Conservation (phyloP, 2,329 filamentous ascomycete genomes). For the Arthrobotrys sinensis region DNA sequence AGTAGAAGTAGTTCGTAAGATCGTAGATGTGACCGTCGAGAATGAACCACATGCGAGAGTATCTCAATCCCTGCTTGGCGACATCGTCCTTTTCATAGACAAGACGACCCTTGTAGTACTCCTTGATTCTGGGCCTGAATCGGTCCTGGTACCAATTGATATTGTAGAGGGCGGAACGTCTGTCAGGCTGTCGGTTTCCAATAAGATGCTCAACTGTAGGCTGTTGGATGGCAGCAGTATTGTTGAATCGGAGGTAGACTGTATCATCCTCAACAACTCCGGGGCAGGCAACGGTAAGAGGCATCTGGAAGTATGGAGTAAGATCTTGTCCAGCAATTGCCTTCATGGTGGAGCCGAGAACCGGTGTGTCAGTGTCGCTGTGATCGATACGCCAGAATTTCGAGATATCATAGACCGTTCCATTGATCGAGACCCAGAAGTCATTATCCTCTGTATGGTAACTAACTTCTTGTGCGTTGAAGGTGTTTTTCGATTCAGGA, state of each 20-base stretch:
- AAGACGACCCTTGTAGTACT: slow-evolving; percentile 89
- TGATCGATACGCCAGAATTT: slow-evolving; percentile 90
- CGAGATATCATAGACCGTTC: slow-evolving; percentile 89
- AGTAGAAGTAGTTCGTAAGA: slow-evolving; percentile 88
- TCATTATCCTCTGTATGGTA: slow-evolving; percentile 81
- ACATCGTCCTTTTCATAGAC: slow-evolving; percentile 78
- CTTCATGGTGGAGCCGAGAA: slow-evolving; percentile 77
- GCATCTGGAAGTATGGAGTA: slow-evolving; percentile 87
- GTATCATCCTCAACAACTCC: slow-evolving; percentile 77
- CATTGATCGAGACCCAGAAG: slow-evolving; percentile 89
- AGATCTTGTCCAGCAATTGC: slow-evolving; percentile 83
- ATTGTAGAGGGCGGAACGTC: slow-evolving; percentile 73
- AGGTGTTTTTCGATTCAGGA: slow-evolving; percentile 91
- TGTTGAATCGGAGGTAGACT: slow-evolving; percentile 76
- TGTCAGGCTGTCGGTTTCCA: slow-evolving; percentile 74
- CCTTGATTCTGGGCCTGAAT: slow-evolving; percentile 84
- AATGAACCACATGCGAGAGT: slow-evolving; percentile 83
- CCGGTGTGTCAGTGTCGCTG: slow-evolving; percentile 79
- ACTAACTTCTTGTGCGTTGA: slow-evolving; percentile 79
- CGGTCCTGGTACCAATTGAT: slow-evolving; percentile 82
- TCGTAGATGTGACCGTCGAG: slow-evolving; percentile 86
- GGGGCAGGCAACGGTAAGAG: slow-evolving; percentile 81
- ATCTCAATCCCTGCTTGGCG: slow-evolving; percentile 76
- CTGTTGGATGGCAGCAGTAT: slow-evolving; percentile 71
- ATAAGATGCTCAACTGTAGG: slow-evolving; percentile 77